Base-by-base conservation (phyloP, 176 grass and related monocot genomes). In the Ensete ventricosum region DNA sequence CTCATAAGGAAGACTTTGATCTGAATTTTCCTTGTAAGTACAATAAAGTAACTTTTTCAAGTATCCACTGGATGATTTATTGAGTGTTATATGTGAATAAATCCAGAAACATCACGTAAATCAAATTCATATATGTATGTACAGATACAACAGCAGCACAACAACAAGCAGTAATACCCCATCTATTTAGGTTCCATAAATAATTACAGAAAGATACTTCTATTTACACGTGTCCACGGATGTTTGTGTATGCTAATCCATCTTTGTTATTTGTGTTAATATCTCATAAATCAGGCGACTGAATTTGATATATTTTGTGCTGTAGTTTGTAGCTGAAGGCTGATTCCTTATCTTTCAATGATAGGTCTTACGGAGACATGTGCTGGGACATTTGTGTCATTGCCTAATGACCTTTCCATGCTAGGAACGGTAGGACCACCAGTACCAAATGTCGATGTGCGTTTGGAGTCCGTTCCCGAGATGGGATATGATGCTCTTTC, bases 321-420 rank as follows among this genome's bases (percentile, higher is more conserved):
- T 21, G 57, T 2, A 19, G 57, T 43, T 43, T 43, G 34, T 6
- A 43, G 34, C 34, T 43, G 34, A 43, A 21, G 57, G 4, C 9
- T 62, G 14, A n/a, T 62, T 62, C 57, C 14, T 21, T 62, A 14
- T 62, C 57, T 62, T 62, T 62, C 17, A 8, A 62, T n/a, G 65
- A 8, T 53, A 96, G 92, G 89, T 77, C 88, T 96, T 22, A 96
- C 92, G 7, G 92, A 96, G 66, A 96, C 86, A 53, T 92, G 89
- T 82, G 92, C 84, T 63, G 89, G 89, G 69, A 87, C 92, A 21
- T 89, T 92, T 63, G 82, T 92, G 52, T 84, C 89, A 13, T 53
- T 96, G 53, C 89, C 89, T 71, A 89, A 96, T 77, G 82, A 96
- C 55, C 84, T 89, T 73, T 85, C 86, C 76, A 96, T 96, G 92